Conservation (phyloP, 2,329 filamentous ascomycete species). For the Triangularia verruculosa region DNA sequence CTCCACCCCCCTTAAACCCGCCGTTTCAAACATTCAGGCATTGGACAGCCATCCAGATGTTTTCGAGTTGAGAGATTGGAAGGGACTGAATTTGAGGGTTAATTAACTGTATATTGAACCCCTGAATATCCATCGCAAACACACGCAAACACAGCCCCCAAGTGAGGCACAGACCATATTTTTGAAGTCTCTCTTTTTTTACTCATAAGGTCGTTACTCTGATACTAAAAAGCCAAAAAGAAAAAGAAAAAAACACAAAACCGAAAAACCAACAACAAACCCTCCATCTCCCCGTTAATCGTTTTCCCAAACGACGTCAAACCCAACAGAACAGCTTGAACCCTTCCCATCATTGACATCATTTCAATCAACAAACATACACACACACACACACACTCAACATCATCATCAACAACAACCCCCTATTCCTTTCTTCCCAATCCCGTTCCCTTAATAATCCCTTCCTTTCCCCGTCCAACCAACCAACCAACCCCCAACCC, state of each 20-base stretch:
- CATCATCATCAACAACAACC: background rate
- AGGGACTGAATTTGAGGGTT: background rate
- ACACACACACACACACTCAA: too few relatives aligned
- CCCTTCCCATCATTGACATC: background rate
- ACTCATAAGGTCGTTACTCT: background rate
- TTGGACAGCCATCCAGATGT: background rate
- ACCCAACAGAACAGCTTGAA: constrained; percentile 17
- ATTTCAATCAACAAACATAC: background rate
- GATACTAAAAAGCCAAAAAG: background rate
- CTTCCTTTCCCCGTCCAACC: constrained; percentile 3
- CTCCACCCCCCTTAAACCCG: background rate
- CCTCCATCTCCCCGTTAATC: background rate
- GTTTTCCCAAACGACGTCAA: constrained; percentile 11
- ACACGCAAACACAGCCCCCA: background rate
- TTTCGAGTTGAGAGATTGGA: background rate
- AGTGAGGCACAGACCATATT: background rate
- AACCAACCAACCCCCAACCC: background rate
- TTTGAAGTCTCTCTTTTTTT: background rate
- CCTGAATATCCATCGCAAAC: background rate
- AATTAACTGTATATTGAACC: background rate
- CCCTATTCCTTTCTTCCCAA: background rate
- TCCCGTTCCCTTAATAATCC: background rate
- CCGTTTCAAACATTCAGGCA: constrained; percentile 4
- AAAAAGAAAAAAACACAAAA: background rate
- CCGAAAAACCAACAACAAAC: background rate